phyloP scores from a whole-genome alignment of 345 rosid species.

The Acer campestre region DNA sequence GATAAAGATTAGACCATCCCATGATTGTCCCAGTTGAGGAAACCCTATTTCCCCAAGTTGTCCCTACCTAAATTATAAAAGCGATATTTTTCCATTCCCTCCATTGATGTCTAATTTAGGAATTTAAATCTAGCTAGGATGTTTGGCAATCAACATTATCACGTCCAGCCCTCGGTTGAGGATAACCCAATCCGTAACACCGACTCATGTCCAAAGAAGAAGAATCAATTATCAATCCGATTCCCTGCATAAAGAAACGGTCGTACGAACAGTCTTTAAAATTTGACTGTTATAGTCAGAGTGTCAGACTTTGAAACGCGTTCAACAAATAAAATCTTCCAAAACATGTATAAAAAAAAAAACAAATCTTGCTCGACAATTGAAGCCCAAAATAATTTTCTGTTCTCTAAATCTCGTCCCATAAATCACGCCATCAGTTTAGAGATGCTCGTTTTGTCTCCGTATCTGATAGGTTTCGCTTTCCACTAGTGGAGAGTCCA shows the following conservation, averaged over 20 bases:
- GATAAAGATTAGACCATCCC: too few relatives aligned
- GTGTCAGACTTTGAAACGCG: neutral
- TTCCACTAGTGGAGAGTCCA: constrained; percentile 43
- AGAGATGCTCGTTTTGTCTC: constrained; percentile 29
- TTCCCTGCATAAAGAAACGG: neutral
- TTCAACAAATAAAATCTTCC: constrained; percentile 12
- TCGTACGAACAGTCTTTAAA: neutral
- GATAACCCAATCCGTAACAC: neutral
- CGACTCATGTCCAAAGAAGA: neutral
- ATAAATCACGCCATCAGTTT: constrained; percentile 24
- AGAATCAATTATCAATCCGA: neutral
- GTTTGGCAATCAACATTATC: neutral
- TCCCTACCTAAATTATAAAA: neutral
- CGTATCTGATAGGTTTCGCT: constrained; percentile 32
- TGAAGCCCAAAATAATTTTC: neutral
- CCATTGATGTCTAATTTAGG: neutral
- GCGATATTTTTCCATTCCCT: too few relatives aligned
- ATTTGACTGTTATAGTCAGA: neutral
- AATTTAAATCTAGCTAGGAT: neutral
- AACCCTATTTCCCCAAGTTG: neutral
- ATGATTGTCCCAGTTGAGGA: too few relatives aligned
- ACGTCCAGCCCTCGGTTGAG: neutral
- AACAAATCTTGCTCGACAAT: constrained; percentile 17
- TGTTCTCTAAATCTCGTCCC: constrained; percentile 12
- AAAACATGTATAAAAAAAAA: neutral